Evolutionary conservation across 2,329 filamentous ascomycete genomes (phyloP), one percentile per base, ranked within the genome.

Genomic region (Canariomyces notabilis): DNA sequence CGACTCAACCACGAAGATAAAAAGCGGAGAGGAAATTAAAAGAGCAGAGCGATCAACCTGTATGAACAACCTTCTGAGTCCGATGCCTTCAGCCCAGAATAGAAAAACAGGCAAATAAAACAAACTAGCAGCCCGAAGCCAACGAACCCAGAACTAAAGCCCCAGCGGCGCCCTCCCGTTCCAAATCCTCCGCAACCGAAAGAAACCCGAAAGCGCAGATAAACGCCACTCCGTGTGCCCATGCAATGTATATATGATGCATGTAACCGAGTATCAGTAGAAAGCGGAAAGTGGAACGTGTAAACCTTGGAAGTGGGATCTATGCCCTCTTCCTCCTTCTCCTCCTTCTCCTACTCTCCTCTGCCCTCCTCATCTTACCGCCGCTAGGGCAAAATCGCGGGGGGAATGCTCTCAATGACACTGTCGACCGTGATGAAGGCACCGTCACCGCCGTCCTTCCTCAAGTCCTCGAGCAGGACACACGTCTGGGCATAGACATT

Each of bases 401-500:
- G 46, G 22, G 51, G 49, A 12, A 79, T 71, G 35, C 68, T 65
- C 39, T 73, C 68, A 42, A 78, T 61, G 46, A 78, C 60, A 34
- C 71, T 69, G 52, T 74, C 67, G 18, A 80, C 63, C 14, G 74
- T 91, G 57, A 96, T 77, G 64, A 97, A 90, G 22, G 89, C 84
- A 31, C 87, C 89, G 9, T 85, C 76, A 23, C 89, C 86, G 47
- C 90, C 89, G 33, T 87, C 83, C 59, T 85, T 79, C 37, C 85
- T 79, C 12, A 95, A 74, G 46, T 91, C 85, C 49, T 89, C 85
- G n/a, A 97, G 76, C 12, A 97, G 72, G 1, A 88, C 87, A 53
- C 83, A 85, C 1, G 89, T 94, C 67, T 96, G 89, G 50, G 90
- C 86, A 61, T 87, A 89, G 5, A 96, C 65, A 50, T 82, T 84